Evolutionary conservation across 2,329 filamentous ascomycete species (phyloP).

Genomic region (Epichloe elymi): DNA sequence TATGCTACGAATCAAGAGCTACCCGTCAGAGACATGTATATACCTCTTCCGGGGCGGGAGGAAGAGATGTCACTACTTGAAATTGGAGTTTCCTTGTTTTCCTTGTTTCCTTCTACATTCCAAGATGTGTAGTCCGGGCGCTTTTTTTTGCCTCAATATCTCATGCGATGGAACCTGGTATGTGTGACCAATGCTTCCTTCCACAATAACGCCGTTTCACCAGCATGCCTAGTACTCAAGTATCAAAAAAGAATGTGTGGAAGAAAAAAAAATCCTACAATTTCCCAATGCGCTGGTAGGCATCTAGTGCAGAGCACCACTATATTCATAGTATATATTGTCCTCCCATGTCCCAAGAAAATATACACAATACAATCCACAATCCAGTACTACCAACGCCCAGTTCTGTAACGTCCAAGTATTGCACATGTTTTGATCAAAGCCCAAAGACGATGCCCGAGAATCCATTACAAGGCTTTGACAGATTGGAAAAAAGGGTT

Average conservation of each 20-base stretch:
- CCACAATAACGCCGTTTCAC: no score
- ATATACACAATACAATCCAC: not conserved
- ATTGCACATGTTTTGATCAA: not conserved
- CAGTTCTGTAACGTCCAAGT: not conserved
- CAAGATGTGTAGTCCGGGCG: not conserved
- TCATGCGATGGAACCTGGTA: no score
- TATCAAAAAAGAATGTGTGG: no score
- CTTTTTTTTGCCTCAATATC: no score
- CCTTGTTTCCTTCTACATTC: not conserved
- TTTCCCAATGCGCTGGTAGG: no score
- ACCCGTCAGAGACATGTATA: constrained; percentile 16
- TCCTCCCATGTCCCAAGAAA: not conserved
- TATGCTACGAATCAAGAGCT: not conserved
- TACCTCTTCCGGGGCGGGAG: constrained; percentile 22
- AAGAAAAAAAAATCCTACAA: no score
- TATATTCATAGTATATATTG: not conserved
- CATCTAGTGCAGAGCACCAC: not conserved
- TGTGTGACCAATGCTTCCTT: no score
- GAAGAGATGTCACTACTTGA: constrained; percentile 12
- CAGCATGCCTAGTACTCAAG: no score
- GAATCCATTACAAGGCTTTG: constrained; percentile 32
- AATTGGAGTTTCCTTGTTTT: constrained; percentile 6
- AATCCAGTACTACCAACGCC: not conserved
- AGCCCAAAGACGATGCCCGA: not conserved
- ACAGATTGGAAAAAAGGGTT: constrained; percentile 60